Evolutionary conservation across 2,329 filamentous ascomycete genomes (phyloP), one percentile per base, ranked within the genome.

Genomic region (Trichoderma endophyticum): DNA sequence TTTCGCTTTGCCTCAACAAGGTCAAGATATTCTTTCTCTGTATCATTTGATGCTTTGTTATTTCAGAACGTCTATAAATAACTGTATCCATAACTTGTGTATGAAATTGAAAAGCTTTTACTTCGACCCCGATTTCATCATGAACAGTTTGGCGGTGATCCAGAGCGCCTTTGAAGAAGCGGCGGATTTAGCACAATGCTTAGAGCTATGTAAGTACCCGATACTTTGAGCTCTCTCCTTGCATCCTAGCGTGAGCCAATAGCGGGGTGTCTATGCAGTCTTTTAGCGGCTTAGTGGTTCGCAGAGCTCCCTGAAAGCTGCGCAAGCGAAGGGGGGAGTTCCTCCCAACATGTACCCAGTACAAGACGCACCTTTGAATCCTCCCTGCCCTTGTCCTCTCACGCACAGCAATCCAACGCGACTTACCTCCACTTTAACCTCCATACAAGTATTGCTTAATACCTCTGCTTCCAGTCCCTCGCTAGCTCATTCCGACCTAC

Each of bases 371-470:
- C 14, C 9, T 39, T 34, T 30, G n/a, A 15, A 39, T 15, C 11
- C 60, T 57, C 59, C 59, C 32, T 70, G 59, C 59, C 60, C 48
- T 62, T 39, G 32, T 36, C 11, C n/a, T 43, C 60, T 63, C 68
- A 48, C 67, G 65, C 65, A 69, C 54, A 32, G 30, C 51, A 63
- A 39, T 70, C 48, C 68, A 70, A 70, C 68, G 68, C 68, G 68
- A 63, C 68, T 63, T 67, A 30, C 39, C 66, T 70, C 66, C 66
- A 70, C 66, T 61, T 70, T 70, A 34, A 36, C 66, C 57, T 70
- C 63, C 32, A 66, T 68, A 34, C 57, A 60, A 60, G 57, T 60
- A 68, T 60, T 68, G 34, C 65, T 48, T 68, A 68, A 68, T 60
- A 60, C 39, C 57, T 67, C 64, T 51, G 36, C 28, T 36, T 59